These are phyloP conservation scores for Tulasnella sp. DNA, from an alignment of 768 basidiomycete genomes.

Conservation along the genomic window DNA sequence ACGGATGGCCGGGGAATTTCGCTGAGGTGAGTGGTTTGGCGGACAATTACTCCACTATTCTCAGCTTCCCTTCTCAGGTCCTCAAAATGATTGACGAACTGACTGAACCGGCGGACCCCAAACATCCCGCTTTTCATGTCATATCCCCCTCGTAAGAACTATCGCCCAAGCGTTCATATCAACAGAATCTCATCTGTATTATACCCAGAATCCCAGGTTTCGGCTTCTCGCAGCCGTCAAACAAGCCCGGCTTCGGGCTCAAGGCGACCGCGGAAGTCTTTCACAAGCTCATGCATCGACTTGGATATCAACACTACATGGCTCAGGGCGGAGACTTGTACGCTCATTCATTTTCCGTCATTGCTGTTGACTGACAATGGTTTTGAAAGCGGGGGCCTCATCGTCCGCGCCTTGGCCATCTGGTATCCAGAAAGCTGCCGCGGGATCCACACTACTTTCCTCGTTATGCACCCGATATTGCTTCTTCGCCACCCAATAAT, in stretches of 20 bases:
- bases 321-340: conserved; percentile 18
- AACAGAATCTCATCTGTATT: neutral
- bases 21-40: conserved; percentile 12
- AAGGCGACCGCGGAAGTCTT: conserved; percentile 9
- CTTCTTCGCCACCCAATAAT: conserved; percentile 10
- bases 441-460: conserved; percentile 6
- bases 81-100: conserved; percentile 13
- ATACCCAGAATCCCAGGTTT: conserved; percentile 7
- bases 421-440: conserved; percentile 12
- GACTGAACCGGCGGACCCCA: conserved; percentile 15
- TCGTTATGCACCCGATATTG: neutral
- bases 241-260: conserved; percentile 9
- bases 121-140: conserved; percentile 16
- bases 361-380: neutral
- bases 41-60: neutral
- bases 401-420: conserved; percentile 9
- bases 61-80: neutral
- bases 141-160: conserved; percentile 10
- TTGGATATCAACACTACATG: conserved; percentile 14
- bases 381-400: neutral
- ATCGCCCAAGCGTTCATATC: neutral
- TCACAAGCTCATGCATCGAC: conserved; percentile 11
- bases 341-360: neutral
- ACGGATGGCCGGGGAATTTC: conserved; percentile 19
- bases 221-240: conserved; percentile 7